Evolutionary conservation across 495 filamentous ascomycete genomes (phyloP), one percentile per base, ranked within the genome.

Genomic region (Staphylotrichum longicolle): DNA sequence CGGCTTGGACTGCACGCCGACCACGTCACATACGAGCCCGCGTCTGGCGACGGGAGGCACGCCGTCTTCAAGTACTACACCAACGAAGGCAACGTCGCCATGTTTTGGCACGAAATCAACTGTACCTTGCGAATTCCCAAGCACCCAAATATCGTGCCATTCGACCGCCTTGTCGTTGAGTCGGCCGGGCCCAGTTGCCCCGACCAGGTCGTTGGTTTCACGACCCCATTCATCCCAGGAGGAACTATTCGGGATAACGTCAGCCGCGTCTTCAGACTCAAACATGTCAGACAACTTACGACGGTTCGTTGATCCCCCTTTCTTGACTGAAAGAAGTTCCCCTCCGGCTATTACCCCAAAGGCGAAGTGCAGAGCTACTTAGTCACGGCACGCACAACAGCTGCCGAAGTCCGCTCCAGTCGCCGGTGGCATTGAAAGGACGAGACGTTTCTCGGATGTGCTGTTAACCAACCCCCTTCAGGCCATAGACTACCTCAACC

Each of bases 341-440:
- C 86, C 50, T 85, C 84, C 69, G 79, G 83, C 67, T 77, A 77
- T 62, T 96, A 90, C 72, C 89, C 89, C 59, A 80, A 86, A 68
- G 91, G 91, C 57, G 84, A 95, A 72, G 88, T 92, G 70, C 84
- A 86, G 68, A 87, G 91, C 64, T 86, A 91, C 67, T 89, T 93
- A 59, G 93, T 92, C 69, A 75, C 82, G 50, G 88, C 86, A 67
- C 89, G 91, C 53, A 94, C 87, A 30, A 95, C 91, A 27, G 84
- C 82, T 67, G 91, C 93, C 74, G 91, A 96, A 77, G 88, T 91
- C 75, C 85, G 91, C 49, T 88, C 92, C 66, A 77, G 93, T 42
- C 86, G 90, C 68, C 86, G 86, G 66, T 83, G 91, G 76, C 85
- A 92, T 75, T 87, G 83, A 68, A 89, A 93, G 57, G 58, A 61